Evolutionary conservation across 495 filamentous ascomycete species (phyloP).

Genomic region (Podospora didyma): DNA sequence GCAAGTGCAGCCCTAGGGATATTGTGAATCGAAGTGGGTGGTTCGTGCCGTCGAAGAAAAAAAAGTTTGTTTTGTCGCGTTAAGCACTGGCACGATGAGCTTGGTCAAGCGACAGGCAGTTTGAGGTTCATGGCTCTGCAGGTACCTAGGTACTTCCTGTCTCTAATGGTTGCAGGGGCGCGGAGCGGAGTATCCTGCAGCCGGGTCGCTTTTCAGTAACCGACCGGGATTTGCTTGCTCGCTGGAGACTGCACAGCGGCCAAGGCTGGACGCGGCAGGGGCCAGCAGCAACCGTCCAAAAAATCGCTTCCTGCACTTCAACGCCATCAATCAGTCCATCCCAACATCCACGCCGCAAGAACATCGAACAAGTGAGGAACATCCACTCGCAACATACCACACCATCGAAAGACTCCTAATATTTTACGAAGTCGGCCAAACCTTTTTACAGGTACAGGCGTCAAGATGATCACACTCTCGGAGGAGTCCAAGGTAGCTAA

Average conservation of each 20-base stretch:
- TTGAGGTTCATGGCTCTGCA: not conserved
- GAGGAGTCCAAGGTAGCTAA: constrained; percentile 89
- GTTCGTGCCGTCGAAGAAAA: not conserved
- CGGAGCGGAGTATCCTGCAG: not conserved
- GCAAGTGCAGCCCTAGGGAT: not conserved
- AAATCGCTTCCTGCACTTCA: not conserved
- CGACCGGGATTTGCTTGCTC: too few species aligned
- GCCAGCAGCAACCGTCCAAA: not conserved
- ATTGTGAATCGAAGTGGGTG: not conserved
- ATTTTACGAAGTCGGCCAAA: not conserved
- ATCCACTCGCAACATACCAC: not conserved
- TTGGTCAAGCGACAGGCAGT: not conserved
- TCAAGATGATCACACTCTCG: constrained; percentile 79
- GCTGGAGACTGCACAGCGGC: not conserved
- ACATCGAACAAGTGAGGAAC: not conserved
- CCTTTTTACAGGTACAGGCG: not conserved
- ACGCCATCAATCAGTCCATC: not conserved
- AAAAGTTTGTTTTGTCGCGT: too few species aligned
- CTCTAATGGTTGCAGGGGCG: not conserved
- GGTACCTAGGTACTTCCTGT: not conserved
- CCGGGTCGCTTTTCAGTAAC: too few species aligned
- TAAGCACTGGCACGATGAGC: too few species aligned
- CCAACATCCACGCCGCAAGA: too few species aligned
- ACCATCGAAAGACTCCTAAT: not conserved
- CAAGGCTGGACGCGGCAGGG: not conserved